Conservation (phyloP, 805 yeast genomes). For the Hemisphaericaspora nanyangensis region DNA sequence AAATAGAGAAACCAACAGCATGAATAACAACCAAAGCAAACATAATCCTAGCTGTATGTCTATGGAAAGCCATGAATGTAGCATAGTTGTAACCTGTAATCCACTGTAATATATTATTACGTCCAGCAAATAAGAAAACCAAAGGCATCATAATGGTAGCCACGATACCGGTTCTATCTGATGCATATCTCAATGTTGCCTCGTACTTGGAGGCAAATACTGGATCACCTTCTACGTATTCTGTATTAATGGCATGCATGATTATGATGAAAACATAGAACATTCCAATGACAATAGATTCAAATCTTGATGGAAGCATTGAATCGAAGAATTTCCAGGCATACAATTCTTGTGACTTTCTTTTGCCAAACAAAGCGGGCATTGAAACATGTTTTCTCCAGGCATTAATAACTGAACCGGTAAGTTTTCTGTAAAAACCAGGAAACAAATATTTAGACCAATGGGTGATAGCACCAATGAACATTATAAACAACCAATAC, state of each 20-base stretch:
- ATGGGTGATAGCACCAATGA: conserved; percentile 39
- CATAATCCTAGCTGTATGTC: conserved; percentile 39
- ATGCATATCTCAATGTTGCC: conserved; percentile 31
- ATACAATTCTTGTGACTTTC: conserved; percentile 14
- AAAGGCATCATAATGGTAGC: conserved; percentile 46
- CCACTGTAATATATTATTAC: conserved; percentile 60
- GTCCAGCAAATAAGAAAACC: conserved; percentile 53
- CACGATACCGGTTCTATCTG: conserved; percentile 53
- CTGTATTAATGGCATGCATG: conserved; percentile 7
- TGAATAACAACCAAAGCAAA: conserved; percentile 29
- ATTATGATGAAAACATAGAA: conserved; percentile 18
- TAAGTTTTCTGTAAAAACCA: conserved; percentile 20
- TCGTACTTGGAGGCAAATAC: conserved; percentile 12
- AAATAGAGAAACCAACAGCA: conserved; percentile 24
- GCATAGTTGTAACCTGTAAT: conserved; percentile 53
- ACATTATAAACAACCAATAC: conserved; percentile 45
- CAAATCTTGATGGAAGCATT: conserved; percentile 35
- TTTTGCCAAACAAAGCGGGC: conserved; percentile 38
- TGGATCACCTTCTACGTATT: conserved; percentile 19
- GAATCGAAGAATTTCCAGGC: conserved; percentile 3
- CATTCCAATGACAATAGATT: conserved; percentile 24
- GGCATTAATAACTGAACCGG: conserved; percentile 22
- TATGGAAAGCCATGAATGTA: conserved; percentile 40
- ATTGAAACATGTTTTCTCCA: conserved; percentile 23
- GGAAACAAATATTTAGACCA: conserved; percentile 44